phyloP scores from a whole-genome alignment of 1,284 basidiomycete genomes.

The Chiua sp. region DNA sequence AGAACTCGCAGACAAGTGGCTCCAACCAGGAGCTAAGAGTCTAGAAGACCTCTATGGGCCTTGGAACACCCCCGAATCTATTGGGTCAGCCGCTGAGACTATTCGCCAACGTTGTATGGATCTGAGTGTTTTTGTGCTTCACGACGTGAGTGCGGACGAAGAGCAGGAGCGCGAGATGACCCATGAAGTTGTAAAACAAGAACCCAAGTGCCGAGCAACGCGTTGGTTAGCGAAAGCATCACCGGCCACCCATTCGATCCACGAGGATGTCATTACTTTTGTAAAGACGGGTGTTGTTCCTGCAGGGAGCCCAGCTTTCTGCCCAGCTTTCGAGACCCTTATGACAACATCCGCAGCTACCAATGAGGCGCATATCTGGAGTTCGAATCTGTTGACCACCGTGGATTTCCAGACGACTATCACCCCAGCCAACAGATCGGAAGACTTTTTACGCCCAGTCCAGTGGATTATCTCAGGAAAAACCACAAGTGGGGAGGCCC shows the following conservation, averaged over 20 bases:
- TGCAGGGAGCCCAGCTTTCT: background rate
- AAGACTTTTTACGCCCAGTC: conserved; percentile 46
- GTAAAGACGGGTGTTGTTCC: conserved; percentile 22
- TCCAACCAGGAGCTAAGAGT: conserved; percentile 42
- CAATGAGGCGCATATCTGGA: conserved; percentile 18
- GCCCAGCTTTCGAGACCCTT: conserved; percentile 10
- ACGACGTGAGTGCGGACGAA: conserved; percentile 39
- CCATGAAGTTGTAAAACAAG: conserved; percentile 47
- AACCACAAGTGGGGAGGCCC: background rate
- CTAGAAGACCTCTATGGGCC: conserved; percentile 45
- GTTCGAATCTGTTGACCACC: conserved; percentile 27
- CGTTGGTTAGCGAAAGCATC: conserved; percentile 27
- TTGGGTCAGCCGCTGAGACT: conserved; percentile 19
- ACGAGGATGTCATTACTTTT: conserved; percentile 21
- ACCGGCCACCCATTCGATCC: conserved; percentile 25
- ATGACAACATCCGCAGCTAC: background rate
- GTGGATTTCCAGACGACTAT: conserved; percentile 30
- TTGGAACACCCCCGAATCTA: background rate
- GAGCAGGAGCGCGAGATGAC: conserved; percentile 54
- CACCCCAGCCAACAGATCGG: background rate
- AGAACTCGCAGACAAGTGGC: conserved; percentile 38
- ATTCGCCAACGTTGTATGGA: conserved; percentile 32
- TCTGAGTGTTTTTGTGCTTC: conserved; percentile 30
- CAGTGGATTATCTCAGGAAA: conserved; percentile 45
- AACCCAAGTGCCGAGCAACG: conserved; percentile 35